These are phyloP conservation scores for Gamsiella multidivaricata DNA, from an alignment of 192 early-diverging fungal genomes.

Conservation along the genomic window DNA sequence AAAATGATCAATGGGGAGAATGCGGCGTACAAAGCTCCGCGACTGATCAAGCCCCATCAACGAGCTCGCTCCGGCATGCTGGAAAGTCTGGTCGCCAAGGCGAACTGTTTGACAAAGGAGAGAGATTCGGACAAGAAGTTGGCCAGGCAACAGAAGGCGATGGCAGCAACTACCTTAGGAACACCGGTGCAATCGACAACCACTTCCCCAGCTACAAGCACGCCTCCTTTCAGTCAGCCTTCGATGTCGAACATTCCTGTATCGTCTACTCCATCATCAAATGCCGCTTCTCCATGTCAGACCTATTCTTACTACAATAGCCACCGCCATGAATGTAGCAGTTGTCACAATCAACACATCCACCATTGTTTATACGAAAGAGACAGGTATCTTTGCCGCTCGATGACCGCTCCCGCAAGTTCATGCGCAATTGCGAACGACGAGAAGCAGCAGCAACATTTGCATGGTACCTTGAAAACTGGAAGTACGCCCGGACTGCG, in stretches of 20 bases:
- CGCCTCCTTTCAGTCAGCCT: no score
- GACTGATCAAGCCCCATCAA: conserved; percentile 57
- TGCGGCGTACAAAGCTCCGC: conserved; percentile 65
- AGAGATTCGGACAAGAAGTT: conserved; percentile 30
- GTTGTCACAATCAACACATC: background rate
- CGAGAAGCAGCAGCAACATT: background rate
- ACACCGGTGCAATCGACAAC: no score
- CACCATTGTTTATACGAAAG: background rate
- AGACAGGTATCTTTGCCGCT: background rate
- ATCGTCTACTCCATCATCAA: background rate
- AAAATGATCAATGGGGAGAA: conserved; percentile 69
- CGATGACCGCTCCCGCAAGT: background rate
- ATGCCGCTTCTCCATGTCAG: no score
- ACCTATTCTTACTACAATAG: background rate
- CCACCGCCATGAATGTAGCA: background rate
- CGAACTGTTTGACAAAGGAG: conserved; percentile 45
- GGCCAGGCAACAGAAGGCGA: conserved; percentile 1
- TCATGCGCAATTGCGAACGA: background rate
- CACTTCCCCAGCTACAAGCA: background rate
- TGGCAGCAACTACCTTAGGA: background rate
- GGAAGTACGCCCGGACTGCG: background rate
- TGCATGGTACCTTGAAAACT: background rate
- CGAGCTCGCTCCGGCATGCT: conserved; percentile 64
- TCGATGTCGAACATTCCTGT: no score
- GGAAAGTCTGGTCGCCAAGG: conserved; percentile 56